Evolutionary conservation across 768 basidiomycete species (phyloP).

Genomic region (Chalciporus pseudorubinellus): DNA sequence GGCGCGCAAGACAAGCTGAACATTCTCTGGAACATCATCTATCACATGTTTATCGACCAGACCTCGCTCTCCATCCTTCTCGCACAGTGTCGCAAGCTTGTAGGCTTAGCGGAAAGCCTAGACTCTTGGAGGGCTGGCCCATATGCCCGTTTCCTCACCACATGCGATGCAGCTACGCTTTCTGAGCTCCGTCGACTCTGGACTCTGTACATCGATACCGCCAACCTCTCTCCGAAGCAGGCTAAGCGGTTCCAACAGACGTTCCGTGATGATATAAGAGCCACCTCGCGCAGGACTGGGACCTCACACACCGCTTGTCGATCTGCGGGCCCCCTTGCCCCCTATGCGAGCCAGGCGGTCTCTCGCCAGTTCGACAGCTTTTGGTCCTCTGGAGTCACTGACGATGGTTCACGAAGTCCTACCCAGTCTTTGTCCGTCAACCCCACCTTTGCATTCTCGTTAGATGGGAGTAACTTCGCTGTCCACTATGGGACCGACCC

Average conservation of each 20-base stretch:
- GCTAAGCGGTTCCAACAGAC: constrained; percentile 10
- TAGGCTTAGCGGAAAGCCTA: constrained; percentile 12
- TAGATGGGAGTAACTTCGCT: constrained; percentile 23
- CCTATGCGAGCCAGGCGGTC: neutral
- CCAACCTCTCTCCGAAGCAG: constrained; percentile 4
- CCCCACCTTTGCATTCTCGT: constrained; percentile 30
- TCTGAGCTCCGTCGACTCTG: constrained; percentile 18
- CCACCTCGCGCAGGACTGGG: neutral
- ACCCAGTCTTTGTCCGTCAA: constrained; percentile 14
- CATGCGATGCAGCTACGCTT: constrained; percentile 22
- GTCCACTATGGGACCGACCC: constrained; percentile 32
- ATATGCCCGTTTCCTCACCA: constrained; percentile 22
- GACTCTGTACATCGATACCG: constrained; percentile 16
- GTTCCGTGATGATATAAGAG: constrained; percentile 12
- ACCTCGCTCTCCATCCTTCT: constrained; percentile 15
- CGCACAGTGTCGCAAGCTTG: constrained; percentile 27
- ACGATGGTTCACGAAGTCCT: neutral
- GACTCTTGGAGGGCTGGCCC: constrained; percentile 25
- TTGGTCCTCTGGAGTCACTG: constrained; percentile 22
- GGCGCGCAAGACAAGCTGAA: constrained; percentile 8
- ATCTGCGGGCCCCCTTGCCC: constrained; percentile 26
- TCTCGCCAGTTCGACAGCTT: constrained; percentile 19
- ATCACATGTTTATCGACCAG: constrained; percentile 24
- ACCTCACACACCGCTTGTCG: constrained; percentile 13
- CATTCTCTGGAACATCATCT: constrained; percentile 27